Base-by-base conservation (phyloP, 2,329 filamentous ascomycete genomes). In the Fusarium marasasianum region DNA sequence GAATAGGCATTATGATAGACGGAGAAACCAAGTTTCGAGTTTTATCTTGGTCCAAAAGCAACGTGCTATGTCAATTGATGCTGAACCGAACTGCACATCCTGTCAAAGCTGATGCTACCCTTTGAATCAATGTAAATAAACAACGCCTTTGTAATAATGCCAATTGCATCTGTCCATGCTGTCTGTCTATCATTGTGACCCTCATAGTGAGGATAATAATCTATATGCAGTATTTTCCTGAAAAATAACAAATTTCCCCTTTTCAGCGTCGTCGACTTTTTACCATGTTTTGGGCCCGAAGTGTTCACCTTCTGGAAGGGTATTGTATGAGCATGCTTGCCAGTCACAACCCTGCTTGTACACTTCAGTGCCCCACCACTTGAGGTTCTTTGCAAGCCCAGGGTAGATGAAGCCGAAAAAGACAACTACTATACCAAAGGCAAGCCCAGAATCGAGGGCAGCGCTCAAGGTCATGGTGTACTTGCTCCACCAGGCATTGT, bases 401-500 rank as follows among this genome's bases (percentile, higher is more conserved):
- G 94, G 92, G 79, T 95, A 96, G n/a, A 96, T 88, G 74, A 97
- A 93, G 3, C 91, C 93, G 77, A 97, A 96, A 80, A 97, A 97
- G 33, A 96, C 91, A 8, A 96, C 89, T 15, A 97, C 91, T 41
- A 96, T 91, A 35, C 93, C 93, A 77, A 95, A 93, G 1, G 94
- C 94, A 26, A 97, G 85, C 2, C 94, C 94, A 2, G 92, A 95
- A 80, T 97, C 94, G 63, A 97, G 86, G 4, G 93, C 94, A 0
- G 94, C 94, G 66, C 92, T 94, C 59, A 97, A 85, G 8, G 94
- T 95, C 93, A 97, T 96, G 45, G 93, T 96, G 81, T 97, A 97
- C 82, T 97, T 96, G 54, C 90, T 91, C 94, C 94, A 97, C 94
- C 94, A 97, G 3, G 90, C 91, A 37, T 86, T 87, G 33, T 90